Percentiles rank a stretch among this genome's conserved stretches.
phyloP scores from a whole-genome alignment of 495 filamentous ascomycete genomes.

The Trichoderma reesei region DNA sequence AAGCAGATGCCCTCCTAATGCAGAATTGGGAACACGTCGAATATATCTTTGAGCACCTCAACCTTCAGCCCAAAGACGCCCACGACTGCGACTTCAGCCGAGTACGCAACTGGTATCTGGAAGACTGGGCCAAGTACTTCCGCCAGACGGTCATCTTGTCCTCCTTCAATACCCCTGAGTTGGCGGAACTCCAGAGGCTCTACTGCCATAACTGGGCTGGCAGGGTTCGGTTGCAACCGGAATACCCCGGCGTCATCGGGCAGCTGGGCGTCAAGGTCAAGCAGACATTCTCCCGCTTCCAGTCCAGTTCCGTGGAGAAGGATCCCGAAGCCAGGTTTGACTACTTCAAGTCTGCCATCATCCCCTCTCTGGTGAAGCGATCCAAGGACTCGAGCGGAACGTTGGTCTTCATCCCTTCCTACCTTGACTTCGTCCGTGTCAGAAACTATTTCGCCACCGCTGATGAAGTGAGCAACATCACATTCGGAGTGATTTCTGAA shows the following conservation, averaged over 20 bases:
- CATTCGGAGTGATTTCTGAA: slow-evolving; percentile 81
- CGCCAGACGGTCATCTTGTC: slow-evolving; percentile 76
- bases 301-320: slow-evolving; percentile 50
- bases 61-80: slow-evolving; percentile 76
- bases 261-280: slow-evolving; percentile 56
- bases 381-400: slow-evolving; percentile 47
- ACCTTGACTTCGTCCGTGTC: slow-evolving; percentile 86
- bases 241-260: slow-evolving; percentile 57
- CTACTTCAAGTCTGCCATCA: slow-evolving; percentile 71
- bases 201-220: slow-evolving; percentile 73
- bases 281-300: slow-evolving; percentile 88
- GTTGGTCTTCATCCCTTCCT: slow-evolving; percentile 80
- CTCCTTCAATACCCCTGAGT: slow-evolving; percentile 79
- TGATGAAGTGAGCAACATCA: slow-evolving; percentile 52
- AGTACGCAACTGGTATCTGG: slow-evolving; percentile 84
- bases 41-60: slow-evolving; percentile 83
- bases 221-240: slow-evolving; percentile 57
- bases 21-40: slow-evolving; percentile 98
- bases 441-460: slow-evolving; percentile 84
- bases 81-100: slow-evolving; percentile 93
- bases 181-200: slow-evolving; percentile 67
- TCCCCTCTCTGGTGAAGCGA: slow-evolving; percentile 60
- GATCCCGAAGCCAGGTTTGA: slow-evolving; percentile 90
- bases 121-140: slow-evolving; percentile 67
- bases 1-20: slow-evolving; percentile 89